Evolutionary conservation across 1,139 yeast species (phyloP), one percentile per base, ranked within the genome.

Genomic region (Sugiyamaella pinicola): DNA sequence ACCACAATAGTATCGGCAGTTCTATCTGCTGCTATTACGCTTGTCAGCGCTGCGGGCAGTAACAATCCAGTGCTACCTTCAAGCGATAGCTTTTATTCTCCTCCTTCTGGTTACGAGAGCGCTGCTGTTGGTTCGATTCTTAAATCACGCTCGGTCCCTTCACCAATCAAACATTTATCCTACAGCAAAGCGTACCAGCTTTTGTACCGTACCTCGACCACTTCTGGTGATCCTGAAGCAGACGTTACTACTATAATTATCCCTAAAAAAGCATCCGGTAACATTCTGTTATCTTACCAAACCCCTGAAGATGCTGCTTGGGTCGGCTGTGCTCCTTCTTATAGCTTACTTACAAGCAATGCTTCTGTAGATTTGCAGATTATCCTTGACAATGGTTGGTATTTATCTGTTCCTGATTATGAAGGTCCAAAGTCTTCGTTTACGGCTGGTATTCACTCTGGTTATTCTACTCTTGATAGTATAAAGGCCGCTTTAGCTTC

Each of bases 261-360:
- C 21, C 70, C 70, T 5, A 39, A 46, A 9, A 48, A 52, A 21
- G 58, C 59, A 21, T 19, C 50, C 9, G 12, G 19, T 5, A 40
- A 51, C 15, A 47, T 52, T 52, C 49, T 67, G 18, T 52, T 66
- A 18, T 62, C 68, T 10, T 64, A 60, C 51, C 69, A 64, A 53
- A 44, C 56, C 38, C 61, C 66, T 38, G 69, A 67, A 53, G 70
- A 67, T 49, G 47, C 69, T 15, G 56, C 60, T 7, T 58, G 52
- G 51, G 55, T 63, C 33, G 60, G 58, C 34, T 66, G 69, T 49
- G 64, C 67, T 39, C 66, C 68, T 18, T 64, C 68, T n/a, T 67
- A 63, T 47, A 46, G 56, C 9, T 35, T 58, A 35, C 38, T 33
- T 2, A 33, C 40, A 12, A 56, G 58, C 47, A 49, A 47, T 18